phyloP scores from a whole-genome alignment of 2,329 filamentous ascomycete species.

The Alternaria gaisen region DNA sequence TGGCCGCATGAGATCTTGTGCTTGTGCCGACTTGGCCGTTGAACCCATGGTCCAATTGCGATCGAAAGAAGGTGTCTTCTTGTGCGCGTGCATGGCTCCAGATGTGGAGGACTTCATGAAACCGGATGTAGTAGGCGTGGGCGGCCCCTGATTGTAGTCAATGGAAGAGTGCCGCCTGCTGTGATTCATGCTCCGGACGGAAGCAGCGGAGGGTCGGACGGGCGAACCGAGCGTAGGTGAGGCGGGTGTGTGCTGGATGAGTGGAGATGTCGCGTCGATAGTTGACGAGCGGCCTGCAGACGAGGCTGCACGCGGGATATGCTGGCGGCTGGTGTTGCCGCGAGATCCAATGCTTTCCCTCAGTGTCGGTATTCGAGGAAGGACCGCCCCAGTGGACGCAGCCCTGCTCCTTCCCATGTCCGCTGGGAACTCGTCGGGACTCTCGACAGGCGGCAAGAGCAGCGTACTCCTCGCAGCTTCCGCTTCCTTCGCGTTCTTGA shows the following conservation, averaged over 20 bases:
- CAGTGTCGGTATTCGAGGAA: constrained; percentile 51
- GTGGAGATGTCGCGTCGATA: constrained; percentile 53
- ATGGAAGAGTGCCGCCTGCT: constrained; percentile 88
- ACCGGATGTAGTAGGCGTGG: constrained; percentile 32
- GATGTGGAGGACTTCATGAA: constrained; percentile 30
- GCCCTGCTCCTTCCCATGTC: constrained; percentile 58
- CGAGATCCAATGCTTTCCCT: constrained; percentile 44
- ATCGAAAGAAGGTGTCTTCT: constrained; percentile 68
- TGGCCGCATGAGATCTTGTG: constrained; percentile 39
- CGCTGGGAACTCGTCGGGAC: constrained; percentile 36
- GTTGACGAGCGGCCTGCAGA: constrained; percentile 43
- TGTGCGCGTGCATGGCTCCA: constrained; percentile 50
- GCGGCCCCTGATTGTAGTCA: constrained; percentile 65
- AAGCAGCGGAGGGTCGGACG: constrained; percentile 77
- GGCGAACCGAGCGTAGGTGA: constrained; percentile 53
- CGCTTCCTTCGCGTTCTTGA: constrained; percentile 64
- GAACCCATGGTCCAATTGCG: constrained; percentile 65
- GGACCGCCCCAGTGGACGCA: constrained; percentile 53
- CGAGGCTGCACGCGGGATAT: constrained; percentile 44
- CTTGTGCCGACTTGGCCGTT: constrained; percentile 42
- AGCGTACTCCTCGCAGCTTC: constrained; percentile 45
- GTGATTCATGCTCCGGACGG: constrained; percentile 82
- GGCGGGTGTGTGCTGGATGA: constrained; percentile 55
- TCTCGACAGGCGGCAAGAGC: constrained; percentile 47
- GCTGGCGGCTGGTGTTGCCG: constrained; percentile 35